Evolutionary conservation across 2,329 filamentous ascomycete genomes (phyloP).

Genomic region (Sporothrix protearum): DNA sequence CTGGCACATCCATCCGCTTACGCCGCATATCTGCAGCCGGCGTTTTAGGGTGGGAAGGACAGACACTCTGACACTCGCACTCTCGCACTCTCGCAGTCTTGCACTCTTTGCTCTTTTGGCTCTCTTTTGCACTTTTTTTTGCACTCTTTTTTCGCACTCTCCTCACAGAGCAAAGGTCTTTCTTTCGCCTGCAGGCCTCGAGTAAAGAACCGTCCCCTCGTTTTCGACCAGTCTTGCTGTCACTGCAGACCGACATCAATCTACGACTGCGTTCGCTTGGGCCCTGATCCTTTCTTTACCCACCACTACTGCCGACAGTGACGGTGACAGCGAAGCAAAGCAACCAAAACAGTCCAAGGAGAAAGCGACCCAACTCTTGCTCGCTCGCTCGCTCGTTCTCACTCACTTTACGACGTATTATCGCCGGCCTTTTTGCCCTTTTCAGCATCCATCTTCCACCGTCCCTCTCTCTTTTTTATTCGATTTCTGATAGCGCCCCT

Average conservation of each 20-base stretch:
- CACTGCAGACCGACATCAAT: slow-evolving; percentile 4
- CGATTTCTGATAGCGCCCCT: neutral
- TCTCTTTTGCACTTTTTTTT: neutral
- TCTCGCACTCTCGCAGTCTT: neutral
- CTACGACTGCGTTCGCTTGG: neutral
- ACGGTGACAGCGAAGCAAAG: neutral
- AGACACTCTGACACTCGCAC: neutral
- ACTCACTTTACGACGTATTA: neutral
- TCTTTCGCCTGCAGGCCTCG: neutral
- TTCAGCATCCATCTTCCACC: neutral
- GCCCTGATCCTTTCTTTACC: neutral
- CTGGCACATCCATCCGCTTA: slow-evolving; percentile 16
- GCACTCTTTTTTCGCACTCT: too few relatives aligned
- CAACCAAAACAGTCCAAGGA: neutral
- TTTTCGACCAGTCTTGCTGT: neutral
- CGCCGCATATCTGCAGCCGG: slow-evolving; percentile 21
- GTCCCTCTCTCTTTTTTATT: neutral
- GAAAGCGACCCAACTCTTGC: slow-evolving; percentile 6
- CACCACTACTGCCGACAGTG: neutral
- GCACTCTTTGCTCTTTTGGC: too few relatives aligned
- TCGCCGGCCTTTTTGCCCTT: neutral
- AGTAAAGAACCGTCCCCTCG: slow-evolving; percentile 6
- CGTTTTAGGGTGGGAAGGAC: neutral
- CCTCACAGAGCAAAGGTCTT: neutral
- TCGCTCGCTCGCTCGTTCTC: neutral